These are phyloP conservation scores for Globisporangium cylindrosporum DNA, from an alignment of 352 stramenopile genomes.

Conservation along the genomic window DNA sequence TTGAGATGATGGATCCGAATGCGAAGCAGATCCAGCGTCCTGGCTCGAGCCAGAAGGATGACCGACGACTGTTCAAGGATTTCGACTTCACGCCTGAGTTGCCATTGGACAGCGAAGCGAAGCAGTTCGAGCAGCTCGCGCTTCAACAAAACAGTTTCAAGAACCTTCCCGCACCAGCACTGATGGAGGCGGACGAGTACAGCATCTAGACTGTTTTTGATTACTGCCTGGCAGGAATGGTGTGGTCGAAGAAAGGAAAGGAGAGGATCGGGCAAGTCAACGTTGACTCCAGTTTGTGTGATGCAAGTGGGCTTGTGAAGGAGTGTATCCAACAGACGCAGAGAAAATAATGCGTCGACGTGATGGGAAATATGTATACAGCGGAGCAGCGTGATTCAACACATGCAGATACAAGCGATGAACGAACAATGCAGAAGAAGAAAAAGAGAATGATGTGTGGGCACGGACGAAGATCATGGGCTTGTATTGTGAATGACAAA, in stretches of 20 bases:
- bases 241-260: neutral
- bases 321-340: neutral
- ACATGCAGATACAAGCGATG: neutral
- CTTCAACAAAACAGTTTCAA: conserved; percentile 81
- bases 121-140: conserved; percentile 84
- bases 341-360: neutral
- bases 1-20: conserved; percentile 49
- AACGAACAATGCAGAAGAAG: neutral
- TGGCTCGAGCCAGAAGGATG: conserved; percentile 53
- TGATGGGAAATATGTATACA: neutral
- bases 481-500: conserved; percentile 7
- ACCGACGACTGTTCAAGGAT: conserved; percentile 80
- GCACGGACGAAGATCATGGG: conserved; percentile 1
- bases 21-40: conserved; percentile 62
- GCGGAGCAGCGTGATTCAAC: neutral
- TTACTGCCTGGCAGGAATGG: neutral
- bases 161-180: conserved; percentile 64
- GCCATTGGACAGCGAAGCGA: conserved; percentile 76
- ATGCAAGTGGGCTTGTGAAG: neutral
- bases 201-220: conserved; percentile 36
- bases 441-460: conserved; percentile 8
- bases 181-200: conserved; percentile 82
- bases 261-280: neutral
- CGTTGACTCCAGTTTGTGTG: neutral
- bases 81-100: conserved; percentile 86